phyloP scores from a whole-genome alignment of 495 filamentous ascomycete genomes.

The Daldinia grandis region DNA sequence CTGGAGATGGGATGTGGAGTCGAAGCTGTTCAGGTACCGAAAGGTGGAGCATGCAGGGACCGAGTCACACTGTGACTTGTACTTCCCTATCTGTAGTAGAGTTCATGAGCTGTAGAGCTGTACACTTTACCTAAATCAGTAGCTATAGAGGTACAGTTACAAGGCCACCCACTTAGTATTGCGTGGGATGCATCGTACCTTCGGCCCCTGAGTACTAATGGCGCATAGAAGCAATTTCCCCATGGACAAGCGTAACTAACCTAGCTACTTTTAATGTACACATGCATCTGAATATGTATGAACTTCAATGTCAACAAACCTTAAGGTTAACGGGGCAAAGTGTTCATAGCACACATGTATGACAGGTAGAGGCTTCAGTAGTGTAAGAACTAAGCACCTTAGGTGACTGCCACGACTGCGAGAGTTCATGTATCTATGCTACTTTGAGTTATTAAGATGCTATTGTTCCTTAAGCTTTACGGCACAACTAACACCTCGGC shows the following conservation, averaged over 20 bases:
- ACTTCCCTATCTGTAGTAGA: conserved; percentile 7
- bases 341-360: not conserved
- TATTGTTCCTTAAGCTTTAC: not conserved
- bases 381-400: too few relatives aligned
- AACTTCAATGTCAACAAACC: conserved; percentile 25
- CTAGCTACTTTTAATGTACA: too few relatives aligned
- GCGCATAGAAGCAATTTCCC: conserved; percentile 43
- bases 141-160: conserved; percentile 23
- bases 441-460: not conserved
- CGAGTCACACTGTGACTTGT: conserved; percentile 35
- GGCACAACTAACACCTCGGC: not conserved
- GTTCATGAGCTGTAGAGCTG: not conserved
- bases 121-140: conserved; percentile 1
- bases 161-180: conserved; percentile 16
- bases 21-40: conserved; percentile 41
- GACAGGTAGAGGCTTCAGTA: not conserved
- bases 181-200: conserved; percentile 32
- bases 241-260: conserved; percentile 11
- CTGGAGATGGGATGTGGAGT: conserved; percentile 42
- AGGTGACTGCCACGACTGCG: not conserved
- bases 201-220: conserved; percentile 30
- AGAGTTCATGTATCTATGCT: not conserved
- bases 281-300: not conserved
- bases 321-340: not conserved
- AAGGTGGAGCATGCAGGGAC: conserved; percentile 39